Evolutionary conservation across 139 green algal genomes (phyloP).

Genomic region (Haematococcus sp.): DNA sequence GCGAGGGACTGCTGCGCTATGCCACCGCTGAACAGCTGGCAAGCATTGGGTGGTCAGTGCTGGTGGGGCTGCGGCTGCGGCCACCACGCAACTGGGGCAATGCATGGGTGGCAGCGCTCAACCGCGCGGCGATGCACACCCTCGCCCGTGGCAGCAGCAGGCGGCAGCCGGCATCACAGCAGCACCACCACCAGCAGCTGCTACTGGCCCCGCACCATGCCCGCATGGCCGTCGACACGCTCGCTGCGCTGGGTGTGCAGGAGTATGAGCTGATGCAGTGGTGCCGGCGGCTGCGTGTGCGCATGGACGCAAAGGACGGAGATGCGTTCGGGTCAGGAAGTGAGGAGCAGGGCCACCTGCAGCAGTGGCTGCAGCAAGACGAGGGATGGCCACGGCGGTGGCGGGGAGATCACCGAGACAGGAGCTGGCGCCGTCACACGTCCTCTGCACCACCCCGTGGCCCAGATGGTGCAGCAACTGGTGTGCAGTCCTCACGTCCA

Average conservation of each 20-base stretch:
- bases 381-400: too few species aligned
- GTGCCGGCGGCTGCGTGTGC: conserved; percentile 9
- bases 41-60: conserved; percentile 16
- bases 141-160: background rate
- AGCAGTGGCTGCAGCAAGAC: too few species aligned
- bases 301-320: too few species aligned
- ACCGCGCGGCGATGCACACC: background rate
- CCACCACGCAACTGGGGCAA: conserved; percentile 7
- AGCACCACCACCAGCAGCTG: background rate
- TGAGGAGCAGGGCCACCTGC: too few species aligned
- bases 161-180: background rate
- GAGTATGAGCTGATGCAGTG: background rate
- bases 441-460: too few species aligned
- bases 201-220: background rate
- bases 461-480: too few species aligned
- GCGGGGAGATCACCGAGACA: too few species aligned
- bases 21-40: conserved; percentile 7
- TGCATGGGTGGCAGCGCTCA: conserved; percentile 5
- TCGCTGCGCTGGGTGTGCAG: background rate
- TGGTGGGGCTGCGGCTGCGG: conserved; percentile 1
- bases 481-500: too few species aligned
- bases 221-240: background rate
- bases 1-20: background rate
- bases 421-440: too few species aligned
- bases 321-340: too few species aligned